A percentile compares a stretch with the other conserved stretches of the same genome.
phyloP scores from a whole-genome alignment of 192 early-diverging fungal species.

The Allomyces macrogynus region DNA sequence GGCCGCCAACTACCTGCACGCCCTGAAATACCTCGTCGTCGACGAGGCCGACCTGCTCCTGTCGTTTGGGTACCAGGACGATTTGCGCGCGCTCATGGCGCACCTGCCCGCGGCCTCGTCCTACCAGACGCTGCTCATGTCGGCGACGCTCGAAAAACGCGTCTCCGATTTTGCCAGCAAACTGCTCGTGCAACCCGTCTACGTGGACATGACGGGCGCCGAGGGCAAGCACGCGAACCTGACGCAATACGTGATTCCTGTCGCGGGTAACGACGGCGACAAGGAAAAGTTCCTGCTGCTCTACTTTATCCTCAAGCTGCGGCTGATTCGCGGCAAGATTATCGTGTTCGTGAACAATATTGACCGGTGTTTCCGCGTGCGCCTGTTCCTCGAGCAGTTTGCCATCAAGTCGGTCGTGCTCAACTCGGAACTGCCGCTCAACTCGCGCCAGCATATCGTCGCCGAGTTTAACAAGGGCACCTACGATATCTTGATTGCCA shows the following conservation, averaged over 20 bases:
- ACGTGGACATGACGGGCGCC: background rate
- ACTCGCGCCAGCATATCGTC: constrained; percentile 81
- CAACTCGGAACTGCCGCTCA: constrained; percentile 86
- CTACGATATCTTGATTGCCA: constrained; percentile 90
- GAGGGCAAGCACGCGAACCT: constrained; percentile 21
- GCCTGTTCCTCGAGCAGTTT: constrained; percentile 93
- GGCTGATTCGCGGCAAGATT: constrained; percentile 71
- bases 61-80: constrained; percentile 83
- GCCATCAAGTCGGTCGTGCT: constrained; percentile 73
- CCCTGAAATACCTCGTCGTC: constrained; percentile 41
- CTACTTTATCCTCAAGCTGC: constrained; percentile 78
- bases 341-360: constrained; percentile 93
- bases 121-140: constrained; percentile 82
- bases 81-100: constrained; percentile 52
- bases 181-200: background rate
- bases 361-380: constrained; percentile 74
- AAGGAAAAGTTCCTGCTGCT: constrained; percentile 72
- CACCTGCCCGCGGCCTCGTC: constrained; percentile 50
- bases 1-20: constrained; percentile 1
- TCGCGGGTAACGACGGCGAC: constrained; percentile 32
- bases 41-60: constrained; percentile 92
- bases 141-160: constrained; percentile 49
- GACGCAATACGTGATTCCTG: constrained; percentile 30
- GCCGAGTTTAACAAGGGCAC: constrained; percentile 92
- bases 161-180: background rate